Evolutionary conservation across 148 eudicot genomes (phyloP).

Genomic region (Amaranthus palmeri): DNA sequence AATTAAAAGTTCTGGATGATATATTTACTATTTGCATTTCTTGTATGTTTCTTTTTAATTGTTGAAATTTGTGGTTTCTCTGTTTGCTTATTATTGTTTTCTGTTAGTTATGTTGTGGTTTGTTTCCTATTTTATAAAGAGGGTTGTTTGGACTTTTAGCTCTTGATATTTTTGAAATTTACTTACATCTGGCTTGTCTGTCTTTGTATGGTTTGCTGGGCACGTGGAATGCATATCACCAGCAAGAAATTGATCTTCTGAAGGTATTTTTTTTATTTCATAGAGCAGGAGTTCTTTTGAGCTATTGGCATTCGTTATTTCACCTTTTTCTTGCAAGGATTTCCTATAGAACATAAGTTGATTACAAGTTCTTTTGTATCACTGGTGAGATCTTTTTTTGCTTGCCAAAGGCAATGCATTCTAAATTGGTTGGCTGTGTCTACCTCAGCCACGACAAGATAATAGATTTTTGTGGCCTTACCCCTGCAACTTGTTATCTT

Average conservation of each 20-base stretch:
- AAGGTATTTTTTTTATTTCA: slow-evolving; percentile 47
- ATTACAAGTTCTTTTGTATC: not conserved
- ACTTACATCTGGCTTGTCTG: slow-evolving; percentile 25
- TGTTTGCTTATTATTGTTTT: not conserved
- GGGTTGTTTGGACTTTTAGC: not conserved
- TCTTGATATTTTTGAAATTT: not conserved
- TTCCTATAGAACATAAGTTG: not conserved
- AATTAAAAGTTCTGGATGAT: too few relatives aligned
- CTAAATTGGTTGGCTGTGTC: not conserved
- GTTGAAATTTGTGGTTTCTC: too few relatives aligned
- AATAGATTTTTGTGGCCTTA: not conserved
- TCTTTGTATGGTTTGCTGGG: slow-evolving; percentile 18
- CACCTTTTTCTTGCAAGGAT: not conserved
- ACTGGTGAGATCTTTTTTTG: slow-evolving; percentile 10
- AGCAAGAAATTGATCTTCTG: slow-evolving; percentile 99
- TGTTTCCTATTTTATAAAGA: not conserved
- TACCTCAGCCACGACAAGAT: too few relatives aligned
- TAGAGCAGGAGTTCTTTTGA: not conserved
- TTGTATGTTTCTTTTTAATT: too few relatives aligned
- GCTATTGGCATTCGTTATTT: not conserved
- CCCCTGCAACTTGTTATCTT: not conserved
- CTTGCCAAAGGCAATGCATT: not conserved
- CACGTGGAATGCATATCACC: slow-evolving; percentile 31
- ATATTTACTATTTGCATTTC: too few relatives aligned
- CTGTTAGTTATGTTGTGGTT: not conserved